A percentile compares a stretch with the other conserved stretches of the same genome.
Evolutionary conservation across 1,284 basidiomycete genomes (phyloP).

Genomic region (Fomitopsis palustris): DNA sequence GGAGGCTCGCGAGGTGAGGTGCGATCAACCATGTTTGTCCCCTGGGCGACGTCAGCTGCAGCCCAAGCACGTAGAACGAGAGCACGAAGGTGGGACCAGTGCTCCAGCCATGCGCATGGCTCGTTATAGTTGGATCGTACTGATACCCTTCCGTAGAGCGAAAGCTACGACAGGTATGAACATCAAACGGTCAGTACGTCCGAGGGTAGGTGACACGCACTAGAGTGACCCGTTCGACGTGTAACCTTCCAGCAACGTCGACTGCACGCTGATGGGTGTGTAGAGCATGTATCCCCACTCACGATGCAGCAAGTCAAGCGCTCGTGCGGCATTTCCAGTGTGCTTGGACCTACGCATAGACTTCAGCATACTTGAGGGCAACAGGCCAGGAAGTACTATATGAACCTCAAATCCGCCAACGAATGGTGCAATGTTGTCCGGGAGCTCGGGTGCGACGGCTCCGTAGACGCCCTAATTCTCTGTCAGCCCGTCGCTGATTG

Average conservation of each 20-base stretch:
- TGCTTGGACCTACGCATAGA: constrained; percentile 37
- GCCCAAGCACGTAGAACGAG: constrained; percentile 42
- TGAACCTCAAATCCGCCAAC: constrained; percentile 46
- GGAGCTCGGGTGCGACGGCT: constrained; percentile 45
- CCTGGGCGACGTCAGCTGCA: constrained; percentile 35
- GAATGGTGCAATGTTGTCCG: constrained; percentile 51
- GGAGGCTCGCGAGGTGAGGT: constrained; percentile 36
- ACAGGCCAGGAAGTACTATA: too few species aligned
- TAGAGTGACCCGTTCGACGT: constrained; percentile 47
- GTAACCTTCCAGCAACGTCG: constrained; percentile 49
- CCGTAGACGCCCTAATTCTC: constrained; percentile 48
- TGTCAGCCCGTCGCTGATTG: constrained; percentile 41
- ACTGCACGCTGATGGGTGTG: constrained; percentile 47
- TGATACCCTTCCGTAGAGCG: constrained; percentile 44
- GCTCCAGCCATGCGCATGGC: constrained; percentile 38
- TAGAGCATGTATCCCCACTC: constrained; percentile 56
- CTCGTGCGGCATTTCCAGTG: constrained; percentile 48
- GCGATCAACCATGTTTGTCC: constrained; percentile 41
- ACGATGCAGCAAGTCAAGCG: constrained; percentile 44
- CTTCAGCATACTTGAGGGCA: too few species aligned
- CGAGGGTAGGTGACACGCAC: constrained; percentile 24
- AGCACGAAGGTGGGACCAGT: constrained; percentile 33
- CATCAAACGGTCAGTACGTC: background rate
- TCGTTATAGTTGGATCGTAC: constrained; percentile 44
- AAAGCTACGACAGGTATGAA: constrained; percentile 30